Evolutionary conservation across 768 basidiomycete genomes (phyloP).

Genomic region (Suillus tomentosus): DNA sequence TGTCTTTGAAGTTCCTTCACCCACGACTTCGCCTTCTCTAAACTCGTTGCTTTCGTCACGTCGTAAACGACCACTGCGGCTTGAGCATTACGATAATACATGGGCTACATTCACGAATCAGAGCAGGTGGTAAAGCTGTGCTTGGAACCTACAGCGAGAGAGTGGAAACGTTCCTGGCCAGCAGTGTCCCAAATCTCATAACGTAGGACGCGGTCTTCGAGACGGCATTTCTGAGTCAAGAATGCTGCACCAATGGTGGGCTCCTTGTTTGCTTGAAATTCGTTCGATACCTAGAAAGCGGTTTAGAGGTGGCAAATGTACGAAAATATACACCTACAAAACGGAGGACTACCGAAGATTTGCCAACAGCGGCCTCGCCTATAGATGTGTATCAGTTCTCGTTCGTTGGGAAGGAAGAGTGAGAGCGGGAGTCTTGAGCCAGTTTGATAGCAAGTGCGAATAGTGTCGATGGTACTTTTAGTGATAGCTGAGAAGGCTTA

Average conservation of each 20-base stretch:
- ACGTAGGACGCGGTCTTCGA: conserved; percentile 90
- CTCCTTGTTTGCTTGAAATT: conserved; percentile 98
- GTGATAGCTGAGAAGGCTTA: conserved; percentile 37
- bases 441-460: conserved; percentile 8
- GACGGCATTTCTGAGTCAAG: conserved; percentile 91
- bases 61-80: conserved; percentile 99
- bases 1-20: conserved; percentile 99
- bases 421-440: background rate
- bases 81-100: conserved; percentile 99
- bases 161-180: conserved; percentile 96
- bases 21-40: conserved; percentile 99
- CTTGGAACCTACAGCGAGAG: conserved; percentile 72
- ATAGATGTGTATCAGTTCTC: conserved; percentile 10
- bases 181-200: conserved; percentile 99
- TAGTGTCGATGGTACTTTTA: background rate
- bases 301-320: conserved; percentile 10
- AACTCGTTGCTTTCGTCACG: conserved; percentile 90
- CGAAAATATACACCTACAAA: conserved; percentile 62
- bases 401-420: background rate
- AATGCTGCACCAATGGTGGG: conserved; percentile 98
- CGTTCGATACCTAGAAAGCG: conserved; percentile 77
- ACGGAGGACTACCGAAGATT: conserved; percentile 96
- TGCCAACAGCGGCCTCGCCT: conserved; percentile 99
- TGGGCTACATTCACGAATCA: conserved; percentile 57
- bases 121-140: conserved; percentile 9